These are phyloP conservation scores for Stagonosporopsis tanaceti DNA, from an alignment of 2,329 filamentous ascomycete species.

Conservation along the genomic window DNA sequence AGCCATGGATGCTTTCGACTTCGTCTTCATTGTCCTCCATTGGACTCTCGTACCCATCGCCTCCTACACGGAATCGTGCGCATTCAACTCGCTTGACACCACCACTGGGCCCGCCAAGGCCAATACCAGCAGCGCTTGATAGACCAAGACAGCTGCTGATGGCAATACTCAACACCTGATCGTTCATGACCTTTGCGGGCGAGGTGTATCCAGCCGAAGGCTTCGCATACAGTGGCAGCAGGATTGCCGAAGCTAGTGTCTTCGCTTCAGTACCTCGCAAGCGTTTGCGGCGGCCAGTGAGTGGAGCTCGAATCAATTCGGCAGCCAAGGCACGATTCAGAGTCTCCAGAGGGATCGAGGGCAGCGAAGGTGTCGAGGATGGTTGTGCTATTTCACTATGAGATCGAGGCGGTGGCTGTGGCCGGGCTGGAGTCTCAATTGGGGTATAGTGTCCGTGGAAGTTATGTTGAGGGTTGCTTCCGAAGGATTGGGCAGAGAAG, in stretches of 20 bases:
- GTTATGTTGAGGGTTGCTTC: constrained; percentile 28
- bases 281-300: constrained; percentile 52
- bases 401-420: constrained; percentile 24
- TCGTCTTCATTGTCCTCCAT: constrained; percentile 52
- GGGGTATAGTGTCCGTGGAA: constrained; percentile 36
- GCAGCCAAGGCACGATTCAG: constrained; percentile 57
- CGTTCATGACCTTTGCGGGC: constrained; percentile 43
- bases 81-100: constrained; percentile 53
- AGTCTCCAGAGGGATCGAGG: constrained; percentile 47
- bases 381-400: neutral
- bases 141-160: constrained; percentile 55
- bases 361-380: constrained; percentile 2
- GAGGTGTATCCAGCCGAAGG: constrained; percentile 24
- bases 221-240: constrained; percentile 49
- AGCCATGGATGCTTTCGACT: constrained; percentile 23
- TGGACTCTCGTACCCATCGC: constrained; percentile 51
- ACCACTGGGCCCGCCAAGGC: constrained; percentile 41
- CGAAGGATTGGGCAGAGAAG: constrained; percentile 30
- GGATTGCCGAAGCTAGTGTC: constrained; percentile 55
- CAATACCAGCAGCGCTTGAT: constrained; percentile 47
- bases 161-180: constrained; percentile 50
- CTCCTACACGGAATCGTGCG: constrained; percentile 52
- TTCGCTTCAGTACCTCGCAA: constrained; percentile 58
- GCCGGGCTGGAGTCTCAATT: constrained; percentile 42
- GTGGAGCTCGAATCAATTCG: constrained; percentile 57